Evolutionary conservation across 1,284 basidiomycete species (phyloP).

Genomic region (Filobasidium uniguttulatum): DNA sequence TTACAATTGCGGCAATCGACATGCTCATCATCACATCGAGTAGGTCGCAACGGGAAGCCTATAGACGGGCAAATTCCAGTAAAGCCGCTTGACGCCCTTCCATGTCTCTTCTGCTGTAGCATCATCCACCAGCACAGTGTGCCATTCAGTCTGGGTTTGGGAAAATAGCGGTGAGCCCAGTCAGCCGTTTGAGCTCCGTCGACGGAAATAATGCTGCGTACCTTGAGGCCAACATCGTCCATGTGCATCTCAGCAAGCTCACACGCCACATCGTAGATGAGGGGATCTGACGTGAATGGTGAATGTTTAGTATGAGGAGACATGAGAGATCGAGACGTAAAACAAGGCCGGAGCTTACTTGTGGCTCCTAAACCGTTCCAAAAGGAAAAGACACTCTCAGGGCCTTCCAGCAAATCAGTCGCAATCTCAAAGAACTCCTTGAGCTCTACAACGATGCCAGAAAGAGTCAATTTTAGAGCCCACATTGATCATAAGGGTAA

Average conservation of each 20-base stretch:
- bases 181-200: background rate
- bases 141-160: conserved; percentile 25
- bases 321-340: background rate
- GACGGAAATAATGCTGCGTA: background rate
- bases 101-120: conserved; percentile 34
- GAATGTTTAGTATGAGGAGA: background rate
- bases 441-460: conserved; percentile 45
- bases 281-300: conserved; percentile 47
- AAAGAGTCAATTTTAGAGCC: background rate
- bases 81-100: conserved; percentile 34
- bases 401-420: conserved; percentile 64
- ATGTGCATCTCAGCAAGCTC: conserved; percentile 75
- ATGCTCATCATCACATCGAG: conserved; percentile 17
- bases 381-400: conserved; percentile 74
- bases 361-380: conserved; percentile 96
- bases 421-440: conserved; percentile 69
- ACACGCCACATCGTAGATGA: conserved; percentile 87
- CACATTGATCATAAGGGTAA: too few species aligned
- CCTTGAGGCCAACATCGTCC: conserved; percentile 50
- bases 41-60: conserved; percentile 28
- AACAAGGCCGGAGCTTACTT: conserved; percentile 42
- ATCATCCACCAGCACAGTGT: conserved; percentile 33
- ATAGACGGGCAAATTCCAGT: conserved; percentile 38
- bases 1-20: background rate
- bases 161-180: background rate